A percentile compares a stretch with the other conserved stretches of the same genome.
Conservation (phyloP, 495 filamentous ascomycete genomes). For the Pyrenopolyporus hunteri region DNA sequence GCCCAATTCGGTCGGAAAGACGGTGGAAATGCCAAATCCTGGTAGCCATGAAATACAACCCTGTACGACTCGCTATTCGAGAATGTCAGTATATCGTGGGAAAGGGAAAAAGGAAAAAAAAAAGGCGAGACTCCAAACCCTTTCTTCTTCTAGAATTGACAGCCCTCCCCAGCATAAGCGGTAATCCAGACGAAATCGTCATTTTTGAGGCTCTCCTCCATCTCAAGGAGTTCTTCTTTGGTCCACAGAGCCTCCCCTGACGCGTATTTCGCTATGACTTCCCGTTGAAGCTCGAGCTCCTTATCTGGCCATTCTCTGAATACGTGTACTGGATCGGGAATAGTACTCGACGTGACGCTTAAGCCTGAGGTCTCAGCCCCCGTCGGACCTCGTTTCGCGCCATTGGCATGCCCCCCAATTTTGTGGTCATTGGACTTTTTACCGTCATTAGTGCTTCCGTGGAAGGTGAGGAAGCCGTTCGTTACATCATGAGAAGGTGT, state of each 20-base stretch:
- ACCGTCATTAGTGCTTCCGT: too few species aligned
- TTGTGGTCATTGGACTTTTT: too few species aligned
- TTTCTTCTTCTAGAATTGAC: neutral
- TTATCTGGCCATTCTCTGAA: constrained; percentile 12
- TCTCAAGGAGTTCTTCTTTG: neutral
- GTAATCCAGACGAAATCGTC: neutral
- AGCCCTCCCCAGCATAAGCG: neutral
- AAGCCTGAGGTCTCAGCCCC: too few species aligned
- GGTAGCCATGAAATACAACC: constrained; percentile 26
- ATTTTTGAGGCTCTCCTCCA: constrained; percentile 5
- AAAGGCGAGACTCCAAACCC: neutral
- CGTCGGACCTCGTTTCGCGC: neutral
- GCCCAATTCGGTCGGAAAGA: neutral
- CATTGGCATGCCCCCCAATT: too few species aligned
- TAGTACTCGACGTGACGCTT: too few species aligned
- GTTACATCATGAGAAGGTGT: too few species aligned
- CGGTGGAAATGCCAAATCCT: constrained; percentile 11
- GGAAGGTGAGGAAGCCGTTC: too few species aligned
- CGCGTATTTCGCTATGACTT: constrained; percentile 24
- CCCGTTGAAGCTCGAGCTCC: constrained; percentile 21
- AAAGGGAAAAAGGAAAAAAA: neutral
- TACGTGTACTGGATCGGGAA: neutral
- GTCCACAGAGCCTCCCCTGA: constrained; percentile 25
- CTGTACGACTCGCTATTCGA: constrained; percentile 1
- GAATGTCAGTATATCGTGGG: constrained; percentile 4